phyloP scores from a whole-genome alignment of 2,329 filamentous ascomycete species.

The Cytospora leucostoma region DNA sequence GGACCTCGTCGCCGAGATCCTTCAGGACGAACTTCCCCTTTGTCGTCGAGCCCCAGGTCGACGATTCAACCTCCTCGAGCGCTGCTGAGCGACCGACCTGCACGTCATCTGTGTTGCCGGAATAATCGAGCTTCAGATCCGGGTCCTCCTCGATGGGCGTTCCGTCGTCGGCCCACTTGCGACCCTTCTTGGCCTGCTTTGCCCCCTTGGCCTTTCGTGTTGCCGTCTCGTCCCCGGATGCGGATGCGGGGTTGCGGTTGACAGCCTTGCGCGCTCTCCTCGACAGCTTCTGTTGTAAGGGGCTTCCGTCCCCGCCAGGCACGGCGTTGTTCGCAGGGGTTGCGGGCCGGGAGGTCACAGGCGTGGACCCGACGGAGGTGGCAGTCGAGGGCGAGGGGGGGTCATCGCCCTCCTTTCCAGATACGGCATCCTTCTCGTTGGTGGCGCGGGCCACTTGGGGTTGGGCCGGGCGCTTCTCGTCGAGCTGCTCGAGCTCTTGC shows the following conservation, averaged over 20 bases:
- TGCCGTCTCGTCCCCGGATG: slow-evolving; percentile 80
- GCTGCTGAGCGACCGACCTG: slow-evolving; percentile 54
- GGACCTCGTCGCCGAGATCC: slow-evolving; percentile 90
- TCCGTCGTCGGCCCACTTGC: slow-evolving; percentile 91
- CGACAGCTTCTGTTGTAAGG: slow-evolving; percentile 70
- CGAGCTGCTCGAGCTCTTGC: slow-evolving; percentile 70
- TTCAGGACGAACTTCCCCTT: slow-evolving; percentile 94
- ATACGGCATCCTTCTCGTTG: slow-evolving; percentile 39
- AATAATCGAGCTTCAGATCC: slow-evolving; percentile 84
- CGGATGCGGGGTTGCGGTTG: slow-evolving; percentile 67
- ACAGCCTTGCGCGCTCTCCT: slow-evolving; percentile 72
- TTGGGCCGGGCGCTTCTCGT: slow-evolving; percentile 39
- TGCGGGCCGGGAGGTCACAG: slow-evolving; percentile 73
- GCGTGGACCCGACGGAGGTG: slow-evolving; percentile 67
- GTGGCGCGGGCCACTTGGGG: slow-evolving; percentile 30
- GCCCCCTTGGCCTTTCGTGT: slow-evolving; percentile 58
- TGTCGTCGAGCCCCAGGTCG: slow-evolving; percentile 82
- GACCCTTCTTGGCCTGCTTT: slow-evolving; percentile 74
- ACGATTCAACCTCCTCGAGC: slow-evolving; percentile 73
- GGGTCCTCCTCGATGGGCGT: slow-evolving; percentile 83
- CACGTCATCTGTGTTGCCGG: slow-evolving; percentile 61
- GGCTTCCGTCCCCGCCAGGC: slow-evolving; percentile 64
- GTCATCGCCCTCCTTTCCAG: slow-evolving; percentile 42
- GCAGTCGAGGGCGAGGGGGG: slow-evolving; percentile 40
- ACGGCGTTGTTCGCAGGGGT: slow-evolving; percentile 73